A percentile compares a stretch with the other conserved stretches of the same genome.
Conservation (phyloP, 768 basidiomycete genomes). For the Leccinum rimulosum region DNA sequence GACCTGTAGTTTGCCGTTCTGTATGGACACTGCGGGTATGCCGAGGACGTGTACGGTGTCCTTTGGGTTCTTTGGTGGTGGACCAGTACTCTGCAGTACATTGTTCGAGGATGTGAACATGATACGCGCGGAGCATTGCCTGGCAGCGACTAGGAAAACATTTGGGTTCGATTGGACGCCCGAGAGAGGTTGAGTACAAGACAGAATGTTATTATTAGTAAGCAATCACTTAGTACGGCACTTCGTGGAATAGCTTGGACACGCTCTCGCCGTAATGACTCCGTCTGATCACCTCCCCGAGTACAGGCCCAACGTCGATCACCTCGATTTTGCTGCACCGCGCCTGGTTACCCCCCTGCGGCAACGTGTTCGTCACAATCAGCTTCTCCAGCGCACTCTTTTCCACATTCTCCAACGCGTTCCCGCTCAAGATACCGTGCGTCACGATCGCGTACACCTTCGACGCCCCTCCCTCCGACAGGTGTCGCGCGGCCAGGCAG, state of each 20-base stretch:
- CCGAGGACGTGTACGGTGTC: slow-evolving; percentile 67
- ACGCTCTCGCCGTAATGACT: slow-evolving; percentile 98
- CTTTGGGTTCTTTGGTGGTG: slow-evolving; percentile 36
- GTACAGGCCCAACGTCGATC: slow-evolving; percentile 90
- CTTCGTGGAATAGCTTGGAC: slow-evolving; percentile 84
- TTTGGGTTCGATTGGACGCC: background rate
- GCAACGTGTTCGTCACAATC: slow-evolving; percentile 98
- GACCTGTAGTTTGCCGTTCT: slow-evolving; percentile 66
- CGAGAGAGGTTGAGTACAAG: background rate
- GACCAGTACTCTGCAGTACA: slow-evolving; percentile 26
- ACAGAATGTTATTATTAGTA: slow-evolving; percentile 17
- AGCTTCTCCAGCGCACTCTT: slow-evolving; percentile 83
- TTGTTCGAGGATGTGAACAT: slow-evolving; percentile 34
- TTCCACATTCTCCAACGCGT: slow-evolving; percentile 73
- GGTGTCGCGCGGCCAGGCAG: slow-evolving; percentile 84
- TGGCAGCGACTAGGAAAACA: slow-evolving; percentile 23
- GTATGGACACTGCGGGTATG: slow-evolving; percentile 74
- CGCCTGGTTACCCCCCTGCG: slow-evolving; percentile 75
- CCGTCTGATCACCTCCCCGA: slow-evolving; percentile 93
- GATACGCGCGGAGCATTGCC: slow-evolving; percentile 35
- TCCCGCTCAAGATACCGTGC: slow-evolving; percentile 92
- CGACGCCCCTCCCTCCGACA: slow-evolving; percentile 83
- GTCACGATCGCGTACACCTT: slow-evolving; percentile 92
- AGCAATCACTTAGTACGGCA: slow-evolving; percentile 60
- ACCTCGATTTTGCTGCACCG: slow-evolving; percentile 82